These are phyloP conservation scores for Hydrangea macrophylla DNA, from an alignment of 148 eudicot species.

Conservation along the genomic window DNA sequence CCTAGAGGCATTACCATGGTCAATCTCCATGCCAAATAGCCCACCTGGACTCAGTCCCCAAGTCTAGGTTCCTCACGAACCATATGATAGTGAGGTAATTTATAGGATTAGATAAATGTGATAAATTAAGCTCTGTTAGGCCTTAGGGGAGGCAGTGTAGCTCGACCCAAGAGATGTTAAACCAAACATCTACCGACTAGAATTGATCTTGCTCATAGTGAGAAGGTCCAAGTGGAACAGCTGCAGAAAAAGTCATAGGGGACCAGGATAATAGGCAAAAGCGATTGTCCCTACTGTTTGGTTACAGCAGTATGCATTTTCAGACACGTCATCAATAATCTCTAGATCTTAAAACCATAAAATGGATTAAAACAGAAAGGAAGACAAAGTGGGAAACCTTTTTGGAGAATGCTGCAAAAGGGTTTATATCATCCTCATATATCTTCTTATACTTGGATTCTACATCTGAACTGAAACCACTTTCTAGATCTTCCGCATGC, in stretches of 20 bases:
- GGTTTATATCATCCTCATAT: slow-evolving; percentile 98
- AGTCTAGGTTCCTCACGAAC: too few relatives aligned
- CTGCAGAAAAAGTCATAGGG: neutral
- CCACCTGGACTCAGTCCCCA: too few relatives aligned
- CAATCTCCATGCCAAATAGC: too few relatives aligned
- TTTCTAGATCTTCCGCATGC: slow-evolving; percentile 85
- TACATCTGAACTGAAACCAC: slow-evolving; percentile 94
- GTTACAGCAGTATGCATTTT: neutral
- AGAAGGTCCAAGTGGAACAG: too few relatives aligned
- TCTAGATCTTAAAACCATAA: slow-evolving; percentile 5
- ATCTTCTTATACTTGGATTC: slow-evolving; percentile 98
- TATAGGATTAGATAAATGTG: too few relatives aligned
- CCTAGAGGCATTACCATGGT: too few relatives aligned
- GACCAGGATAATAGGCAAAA: neutral
- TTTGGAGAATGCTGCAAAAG: slow-evolving; percentile 98
- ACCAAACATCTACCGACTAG: too few relatives aligned
- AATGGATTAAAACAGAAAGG: neutral
- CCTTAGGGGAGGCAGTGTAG: too few relatives aligned
- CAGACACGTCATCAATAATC: neutral
- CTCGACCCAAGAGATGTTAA: too few relatives aligned
- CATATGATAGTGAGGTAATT: too few relatives aligned
- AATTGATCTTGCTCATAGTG: too few relatives aligned
- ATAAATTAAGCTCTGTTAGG: too few relatives aligned
- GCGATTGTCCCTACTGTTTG: neutral
- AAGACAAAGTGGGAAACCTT: slow-evolving; percentile 46